These are phyloP conservation scores for Myxozyma geophila DNA, from an alignment of 805 yeast species.

Conservation along the genomic window DNA sequence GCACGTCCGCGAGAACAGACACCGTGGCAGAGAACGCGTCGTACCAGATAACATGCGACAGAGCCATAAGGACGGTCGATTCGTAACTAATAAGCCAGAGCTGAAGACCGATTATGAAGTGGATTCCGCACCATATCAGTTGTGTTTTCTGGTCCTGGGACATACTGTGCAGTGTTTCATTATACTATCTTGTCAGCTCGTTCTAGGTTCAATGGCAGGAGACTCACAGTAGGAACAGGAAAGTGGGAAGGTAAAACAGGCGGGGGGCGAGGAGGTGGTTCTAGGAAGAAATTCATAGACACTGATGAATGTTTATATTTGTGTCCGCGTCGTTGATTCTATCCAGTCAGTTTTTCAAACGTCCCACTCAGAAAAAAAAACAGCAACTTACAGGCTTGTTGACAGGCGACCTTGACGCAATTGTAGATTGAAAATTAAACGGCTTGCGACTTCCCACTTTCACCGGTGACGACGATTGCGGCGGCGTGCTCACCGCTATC, in stretches of 20 bases:
- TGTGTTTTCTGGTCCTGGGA: slow-evolving; percentile 61
- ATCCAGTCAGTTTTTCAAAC: neutral
- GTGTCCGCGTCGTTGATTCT: slow-evolving; percentile 78
- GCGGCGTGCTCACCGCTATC: slow-evolving; percentile 11
- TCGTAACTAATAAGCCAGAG: slow-evolving; percentile 65
- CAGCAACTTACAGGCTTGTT: slow-evolving; percentile 28
- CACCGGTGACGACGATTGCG: slow-evolving; percentile 30
- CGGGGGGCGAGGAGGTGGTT: slow-evolving; percentile 77
- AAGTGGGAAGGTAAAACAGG: slow-evolving; percentile 63
- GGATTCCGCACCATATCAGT: slow-evolving; percentile 62
- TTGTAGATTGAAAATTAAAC: slow-evolving; percentile 45
- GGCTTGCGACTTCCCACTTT: slow-evolving; percentile 28
- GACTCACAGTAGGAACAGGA: slow-evolving; percentile 67
- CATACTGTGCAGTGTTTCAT: slow-evolving; percentile 67
- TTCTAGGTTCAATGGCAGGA: neutral
- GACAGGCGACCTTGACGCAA: slow-evolving; percentile 58
- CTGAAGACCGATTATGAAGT: slow-evolving; percentile 57
- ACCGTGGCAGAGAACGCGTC: slow-evolving; percentile 79
- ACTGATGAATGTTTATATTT: slow-evolving; percentile 95
- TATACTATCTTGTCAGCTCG: slow-evolving; percentile 39
- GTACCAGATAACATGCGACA: slow-evolving; percentile 85
- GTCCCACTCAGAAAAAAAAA: neutral
- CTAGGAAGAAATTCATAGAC: slow-evolving; percentile 93
- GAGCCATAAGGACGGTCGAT: slow-evolving; percentile 65
- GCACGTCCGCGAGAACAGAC: slow-evolving; percentile 70